Evolutionary conservation across 352 stramenopile genomes (phyloP), one percentile per base, ranked within the genome.

Genomic region (Sclerospora graminicola): DNA sequence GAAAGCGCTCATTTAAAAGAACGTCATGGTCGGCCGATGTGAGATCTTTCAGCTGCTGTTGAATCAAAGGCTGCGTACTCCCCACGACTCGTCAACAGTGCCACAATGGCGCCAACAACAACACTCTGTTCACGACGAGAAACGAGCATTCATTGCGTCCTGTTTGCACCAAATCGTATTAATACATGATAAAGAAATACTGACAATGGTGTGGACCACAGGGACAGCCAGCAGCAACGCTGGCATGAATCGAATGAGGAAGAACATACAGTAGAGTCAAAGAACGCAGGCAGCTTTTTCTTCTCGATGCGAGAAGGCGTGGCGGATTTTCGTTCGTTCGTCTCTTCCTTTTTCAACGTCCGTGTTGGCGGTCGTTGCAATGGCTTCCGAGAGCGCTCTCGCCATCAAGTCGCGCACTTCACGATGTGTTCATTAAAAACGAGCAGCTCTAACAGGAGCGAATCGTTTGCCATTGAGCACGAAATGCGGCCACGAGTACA

Each of bases 261-360:
- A 62, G 29, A 88, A 88, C 41, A 88, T n/a, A n/a, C n/a, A n/a
- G n/a, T 69, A 37, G 89, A 89, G 57, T 88, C 76, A 45, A 87
- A 91, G 4, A 74, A 79, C 7, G 60, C 63, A n/a, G 79, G 79
- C 2, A 91, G 45, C 20, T 61, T 43, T 20, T 71, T 75, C 15
- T 64, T 57, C 19, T 31, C 47, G 10, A 46, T 38, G 3, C 20
- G 13, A 16, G 44, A 41, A 44, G 34, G 33, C 11, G 21, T 14
- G 15, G 29, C 21, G 5, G 26, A 23, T 38, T 56, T 42, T 41
- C n/a, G n/a, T n/a, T 54, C 41, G 8, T 54, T 32, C 6, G 49
- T 42, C 15, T 69, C 53, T 32, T 66, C 59, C n/a, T n/a, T n/a
- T n/a, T 44, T 79, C 66, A 21, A 72, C 69, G 14, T 66, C 62